Conservation (phyloP, 768 basidiomycete species). For the Pholiota conissans region DNA sequence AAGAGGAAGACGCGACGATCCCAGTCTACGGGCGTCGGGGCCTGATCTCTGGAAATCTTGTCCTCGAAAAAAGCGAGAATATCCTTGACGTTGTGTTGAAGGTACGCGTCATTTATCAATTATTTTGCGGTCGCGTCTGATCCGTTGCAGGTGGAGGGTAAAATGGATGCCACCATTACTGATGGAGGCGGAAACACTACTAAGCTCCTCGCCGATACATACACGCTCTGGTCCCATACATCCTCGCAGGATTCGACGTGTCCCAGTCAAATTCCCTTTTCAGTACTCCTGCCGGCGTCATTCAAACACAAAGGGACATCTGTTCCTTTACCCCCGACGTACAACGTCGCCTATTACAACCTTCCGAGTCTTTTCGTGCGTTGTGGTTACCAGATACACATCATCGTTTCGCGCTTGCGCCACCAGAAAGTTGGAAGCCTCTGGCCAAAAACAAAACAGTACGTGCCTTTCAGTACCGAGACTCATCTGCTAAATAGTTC, state of each 20-base stretch:
- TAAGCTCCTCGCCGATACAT: slow-evolving; percentile 30
- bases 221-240: slow-evolving; percentile 35
- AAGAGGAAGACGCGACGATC: slow-evolving; percentile 35
- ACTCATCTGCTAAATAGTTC: not conserved
- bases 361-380: slow-evolving; percentile 39
- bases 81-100: slow-evolving; percentile 45
- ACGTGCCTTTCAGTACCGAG: slow-evolving; percentile 13
- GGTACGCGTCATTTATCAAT: slow-evolving; percentile 29
- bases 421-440: slow-evolving; percentile 39
- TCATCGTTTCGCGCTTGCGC: slow-evolving; percentile 39
- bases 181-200: slow-evolving; percentile 37
- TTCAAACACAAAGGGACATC: slow-evolving; percentile 37
- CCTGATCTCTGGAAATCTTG: slow-evolving; percentile 41
- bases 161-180: slow-evolving; percentile 36
- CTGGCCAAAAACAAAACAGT: slow-evolving; percentile 50
- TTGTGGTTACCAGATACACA: slow-evolving; percentile 44
- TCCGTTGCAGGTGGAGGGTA: slow-evolving; percentile 39
- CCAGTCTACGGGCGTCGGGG: slow-evolving; percentile 48
- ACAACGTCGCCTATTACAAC: slow-evolving; percentile 29
- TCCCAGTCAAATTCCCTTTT: slow-evolving; percentile 41
- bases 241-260: slow-evolving; percentile 15
- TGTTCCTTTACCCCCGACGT: slow-evolving; percentile 50
- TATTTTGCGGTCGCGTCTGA: slow-evolving; percentile 1
- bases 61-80: slow-evolving; percentile 36
- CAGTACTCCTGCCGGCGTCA: slow-evolving; percentile 41